Conservation (phyloP, 306 rosid species). For the Rosa chinensis region DNA sequence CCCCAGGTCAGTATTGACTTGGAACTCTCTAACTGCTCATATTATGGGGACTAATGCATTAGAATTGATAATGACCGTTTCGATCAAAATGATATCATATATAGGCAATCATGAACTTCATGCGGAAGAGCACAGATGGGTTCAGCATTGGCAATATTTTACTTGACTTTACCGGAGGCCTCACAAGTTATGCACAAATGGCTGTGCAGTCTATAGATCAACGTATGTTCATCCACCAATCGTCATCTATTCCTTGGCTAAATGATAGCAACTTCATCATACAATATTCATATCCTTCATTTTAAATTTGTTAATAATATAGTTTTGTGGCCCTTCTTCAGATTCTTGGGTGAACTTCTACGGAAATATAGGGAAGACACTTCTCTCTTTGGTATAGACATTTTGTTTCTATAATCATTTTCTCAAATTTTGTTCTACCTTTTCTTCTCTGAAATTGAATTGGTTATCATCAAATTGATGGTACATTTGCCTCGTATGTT, state of each 20-base stretch:
- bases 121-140: slow-evolving; percentile 78
- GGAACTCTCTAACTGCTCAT: neutral
- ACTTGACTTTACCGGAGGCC: slow-evolving; percentile 75
- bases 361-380: slow-evolving; percentile 73
- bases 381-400: slow-evolving; percentile 67
- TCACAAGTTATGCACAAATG: slow-evolving; percentile 73
- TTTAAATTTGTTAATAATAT: neutral
- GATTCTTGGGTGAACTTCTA: slow-evolving; percentile 89
- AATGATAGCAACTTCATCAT: neutral
- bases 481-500: neutral
- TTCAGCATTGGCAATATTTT: slow-evolving; percentile 75
- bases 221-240: slow-evolving; percentile 35
- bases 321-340: slow-evolving; percentile 28
- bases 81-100: neutral
- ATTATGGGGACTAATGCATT: neutral
- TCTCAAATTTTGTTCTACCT: neutral
- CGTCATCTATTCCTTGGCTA: slow-evolving; percentile 14
- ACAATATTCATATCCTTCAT: neutral
- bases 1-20: slow-evolving; percentile 62
- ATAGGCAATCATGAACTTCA: slow-evolving; percentile 77
- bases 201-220: slow-evolving; percentile 81
- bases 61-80: neutral
- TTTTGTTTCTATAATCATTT: neutral
- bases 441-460: neutral
- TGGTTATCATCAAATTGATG: neutral